A percentile compares a stretch with the other conserved stretches of the same genome.
These are phyloP conservation scores for Bacidia rubella DNA, from an alignment of 495 filamentous ascomycete genomes.

Conservation along the genomic window DNA sequence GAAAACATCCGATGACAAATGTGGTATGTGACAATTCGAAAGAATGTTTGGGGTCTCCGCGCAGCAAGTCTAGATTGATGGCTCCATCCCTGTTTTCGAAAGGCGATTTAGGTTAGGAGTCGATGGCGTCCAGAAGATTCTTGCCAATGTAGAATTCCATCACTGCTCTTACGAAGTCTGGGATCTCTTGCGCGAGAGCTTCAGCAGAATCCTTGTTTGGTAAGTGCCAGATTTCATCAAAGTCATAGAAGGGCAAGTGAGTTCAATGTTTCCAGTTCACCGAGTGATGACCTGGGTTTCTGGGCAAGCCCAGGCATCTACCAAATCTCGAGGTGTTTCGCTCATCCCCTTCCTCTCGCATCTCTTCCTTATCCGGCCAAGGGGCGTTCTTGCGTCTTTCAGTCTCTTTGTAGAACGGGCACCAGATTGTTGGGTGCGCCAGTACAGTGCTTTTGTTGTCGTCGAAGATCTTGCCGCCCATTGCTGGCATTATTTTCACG, in stretches of 20 bases:
- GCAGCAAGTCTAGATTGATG: not conserved
- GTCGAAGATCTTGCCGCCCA: constrained; percentile 12
- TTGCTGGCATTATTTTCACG: constrained; percentile 5
- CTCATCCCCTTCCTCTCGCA: constrained; percentile 23
- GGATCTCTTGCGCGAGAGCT: not conserved
- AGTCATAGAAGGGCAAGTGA: not conserved
- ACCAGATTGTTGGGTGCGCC: constrained; percentile 18
- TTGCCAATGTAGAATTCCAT: constrained; percentile 13
- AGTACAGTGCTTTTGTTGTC: constrained; percentile 16
- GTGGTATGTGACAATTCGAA: not conserved
- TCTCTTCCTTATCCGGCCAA: constrained; percentile 22
- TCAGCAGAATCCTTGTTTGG: constrained; percentile 3
- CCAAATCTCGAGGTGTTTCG: constrained; percentile 20
- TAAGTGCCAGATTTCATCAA: constrained; percentile 14
- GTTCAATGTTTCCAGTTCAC: constrained; percentile 20
- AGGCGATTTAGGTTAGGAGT: not conserved
- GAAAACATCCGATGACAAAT: too few relatives aligned
- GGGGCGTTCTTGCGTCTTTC: constrained; percentile 12
- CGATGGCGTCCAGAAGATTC: constrained; percentile 8
- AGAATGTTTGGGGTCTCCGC: not conserved
- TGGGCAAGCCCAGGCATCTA: constrained; percentile 21
- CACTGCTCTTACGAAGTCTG: not conserved
- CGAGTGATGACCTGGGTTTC: constrained; percentile 22
- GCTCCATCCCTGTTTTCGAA: not conserved
- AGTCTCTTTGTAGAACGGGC: constrained; percentile 2